Percentiles rank a stretch among this genome's conserved stretches.
Conservation (phyloP, 2,329 filamentous ascomycete species). For the Teratosphaeria pseudoeucalypti region DNA sequence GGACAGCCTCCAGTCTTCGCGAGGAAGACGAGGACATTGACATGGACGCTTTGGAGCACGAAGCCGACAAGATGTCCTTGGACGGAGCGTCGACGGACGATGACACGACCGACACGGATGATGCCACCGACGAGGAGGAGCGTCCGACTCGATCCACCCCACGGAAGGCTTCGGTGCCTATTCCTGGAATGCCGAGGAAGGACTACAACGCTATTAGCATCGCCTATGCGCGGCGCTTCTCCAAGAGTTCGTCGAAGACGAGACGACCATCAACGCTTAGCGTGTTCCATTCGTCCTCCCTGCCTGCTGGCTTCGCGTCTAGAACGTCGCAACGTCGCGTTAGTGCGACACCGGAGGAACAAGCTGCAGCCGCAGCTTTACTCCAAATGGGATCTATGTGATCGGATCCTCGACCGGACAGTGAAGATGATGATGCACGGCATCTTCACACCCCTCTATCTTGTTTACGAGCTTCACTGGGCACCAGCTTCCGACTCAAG, state of each 20-base stretch:
- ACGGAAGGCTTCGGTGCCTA: constrained; percentile 48
- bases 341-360: constrained; percentile 55
- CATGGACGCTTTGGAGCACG: constrained; percentile 64
- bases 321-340: constrained; percentile 3
- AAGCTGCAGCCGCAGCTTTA: constrained; percentile 71
- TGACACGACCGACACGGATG: constrained; percentile 46
- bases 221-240: constrained; percentile 17
- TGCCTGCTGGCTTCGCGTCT: constrained; percentile 10
- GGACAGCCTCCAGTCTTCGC: constrained; percentile 60
- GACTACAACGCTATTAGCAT: constrained; percentile 22
- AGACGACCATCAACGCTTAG: constrained; percentile 5
- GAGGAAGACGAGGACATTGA: constrained; percentile 47
- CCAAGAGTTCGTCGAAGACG: constrained; percentile 11
- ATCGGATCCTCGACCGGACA: constrained; percentile 5
- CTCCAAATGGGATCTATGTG: constrained; percentile 64
- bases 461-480: constrained; percentile 19
- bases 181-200: constrained; percentile 16
- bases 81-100: constrained; percentile 60
- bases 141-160: constrained; percentile 71
- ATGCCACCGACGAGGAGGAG: constrained; percentile 90
- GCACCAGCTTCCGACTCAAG: constrained; percentile 26
- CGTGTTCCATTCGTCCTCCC: constrained; percentile 11
- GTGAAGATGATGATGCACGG: not conserved
- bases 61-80: constrained; percentile 91
- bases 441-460: constrained; percentile 3